Percentiles rank a stretch among this genome's conserved stretches.
Conservation (phyloP, 2,329 filamentous ascomycete species). For the Paraconiothyrium brasiliense region DNA sequence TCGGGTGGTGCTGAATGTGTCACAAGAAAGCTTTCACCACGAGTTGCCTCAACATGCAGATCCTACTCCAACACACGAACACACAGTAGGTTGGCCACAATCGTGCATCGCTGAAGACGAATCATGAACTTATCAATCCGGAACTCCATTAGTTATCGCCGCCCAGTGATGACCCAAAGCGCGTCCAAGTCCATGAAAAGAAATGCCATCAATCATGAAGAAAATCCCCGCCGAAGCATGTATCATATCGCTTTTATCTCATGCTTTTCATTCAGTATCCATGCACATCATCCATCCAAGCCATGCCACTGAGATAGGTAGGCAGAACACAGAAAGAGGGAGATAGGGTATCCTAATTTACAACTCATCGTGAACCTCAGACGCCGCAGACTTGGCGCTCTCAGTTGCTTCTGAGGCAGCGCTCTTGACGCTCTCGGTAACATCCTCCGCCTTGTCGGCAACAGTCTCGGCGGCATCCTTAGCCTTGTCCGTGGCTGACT, state of each 20-base stretch:
- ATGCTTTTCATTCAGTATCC: conserved; percentile 13
- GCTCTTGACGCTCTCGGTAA: conserved; percentile 51
- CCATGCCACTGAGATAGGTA: background rate
- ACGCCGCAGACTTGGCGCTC: conserved; percentile 49
- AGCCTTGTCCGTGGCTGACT: conserved; percentile 41
- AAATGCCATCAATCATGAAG: conserved; percentile 1
- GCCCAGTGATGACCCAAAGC: conserved; percentile 9
- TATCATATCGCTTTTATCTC: conserved; percentile 20
- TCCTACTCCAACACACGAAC: no score
- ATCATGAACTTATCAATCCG: conserved; percentile 4
- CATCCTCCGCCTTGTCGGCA: conserved; percentile 38
- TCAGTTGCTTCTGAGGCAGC: conserved; percentile 49
- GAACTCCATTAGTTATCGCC: conserved; percentile 20
- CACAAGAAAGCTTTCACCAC: no score
- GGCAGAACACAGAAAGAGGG: conserved; percentile 16
- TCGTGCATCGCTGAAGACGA: background rate
- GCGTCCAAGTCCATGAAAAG: conserved; percentile 7
- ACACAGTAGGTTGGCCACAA: background rate
- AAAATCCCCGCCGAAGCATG: conserved; percentile 9
- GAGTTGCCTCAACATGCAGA: no score
- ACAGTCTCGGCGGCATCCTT: conserved; percentile 34
- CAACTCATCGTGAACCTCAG: conserved; percentile 75
- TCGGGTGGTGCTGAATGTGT: no score
- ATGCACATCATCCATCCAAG: conserved; percentile 14
- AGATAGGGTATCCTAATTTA: conserved; percentile 58